Conservation (phyloP, 2,329 filamentous ascomycete species). For the Tolypocladium capitatum region DNA sequence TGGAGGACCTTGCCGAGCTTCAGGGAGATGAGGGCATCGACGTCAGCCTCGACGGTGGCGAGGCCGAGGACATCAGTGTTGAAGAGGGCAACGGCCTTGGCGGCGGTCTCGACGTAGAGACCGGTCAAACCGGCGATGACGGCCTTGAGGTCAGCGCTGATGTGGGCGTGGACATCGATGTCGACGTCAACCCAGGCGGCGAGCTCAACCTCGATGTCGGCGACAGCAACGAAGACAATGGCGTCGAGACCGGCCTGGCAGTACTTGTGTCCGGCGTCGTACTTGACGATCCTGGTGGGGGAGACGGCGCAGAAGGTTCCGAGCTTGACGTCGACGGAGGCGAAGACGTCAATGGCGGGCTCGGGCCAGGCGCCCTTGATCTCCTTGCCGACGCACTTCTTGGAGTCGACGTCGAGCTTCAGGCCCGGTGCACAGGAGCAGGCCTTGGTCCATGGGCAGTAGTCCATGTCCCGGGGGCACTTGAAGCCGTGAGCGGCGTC, state of each 20-base stretch:
- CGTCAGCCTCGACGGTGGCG: slow-evolving; percentile 10
- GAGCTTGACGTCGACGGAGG: slow-evolving; percentile 14
- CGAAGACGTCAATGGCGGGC: slow-evolving; percentile 14
- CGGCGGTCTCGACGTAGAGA: slow-evolving; percentile 18
- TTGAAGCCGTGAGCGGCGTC: no score
- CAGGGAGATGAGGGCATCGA: slow-evolving; percentile 13
- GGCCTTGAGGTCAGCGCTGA: slow-evolving; percentile 18
- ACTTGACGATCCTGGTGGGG: slow-evolving; percentile 20
- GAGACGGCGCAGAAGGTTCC: slow-evolving; percentile 20
- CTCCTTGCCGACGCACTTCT: slow-evolving; percentile 13
- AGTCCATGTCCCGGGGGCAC: slow-evolving; percentile 21
- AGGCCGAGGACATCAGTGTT: slow-evolving; percentile 22
- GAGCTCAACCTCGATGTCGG: slow-evolving; percentile 15
- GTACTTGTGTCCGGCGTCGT: slow-evolving; percentile 19
- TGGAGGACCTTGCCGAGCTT: slow-evolving; percentile 13
- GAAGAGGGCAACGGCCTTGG: slow-evolving; percentile 22
- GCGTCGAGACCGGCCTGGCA: slow-evolving; percentile 21
- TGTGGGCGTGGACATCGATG: slow-evolving; percentile 8
- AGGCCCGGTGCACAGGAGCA: slow-evolving; percentile 31
- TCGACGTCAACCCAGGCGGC: slow-evolving; percentile 8
- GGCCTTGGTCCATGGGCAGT: slow-evolving; percentile 24
- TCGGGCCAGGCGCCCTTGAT: slow-evolving; percentile 20
- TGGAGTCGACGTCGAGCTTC: slow-evolving; percentile 19
- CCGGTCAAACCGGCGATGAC: slow-evolving; percentile 17
- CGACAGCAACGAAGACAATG: slow-evolving; percentile 20